phyloP scores from a whole-genome alignment of 2,329 filamentous ascomycete species.

The Emmonsia crescens region DNA sequence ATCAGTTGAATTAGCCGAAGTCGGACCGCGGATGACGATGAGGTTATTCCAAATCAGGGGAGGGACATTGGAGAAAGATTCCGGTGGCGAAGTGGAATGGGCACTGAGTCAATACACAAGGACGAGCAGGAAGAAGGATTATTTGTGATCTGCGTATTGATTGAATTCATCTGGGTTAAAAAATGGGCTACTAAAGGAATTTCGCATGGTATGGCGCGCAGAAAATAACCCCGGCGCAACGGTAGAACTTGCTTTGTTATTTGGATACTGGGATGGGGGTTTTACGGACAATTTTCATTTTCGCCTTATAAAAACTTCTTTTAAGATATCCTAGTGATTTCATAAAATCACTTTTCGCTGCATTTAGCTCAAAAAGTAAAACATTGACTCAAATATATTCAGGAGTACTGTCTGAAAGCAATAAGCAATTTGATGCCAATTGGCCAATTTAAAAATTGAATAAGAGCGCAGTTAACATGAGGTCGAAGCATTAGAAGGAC shows the following conservation, averaged over 20 bases:
- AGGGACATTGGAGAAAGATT: constrained; percentile 77
- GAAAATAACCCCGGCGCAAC: not conserved
- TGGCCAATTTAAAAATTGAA: not conserved
- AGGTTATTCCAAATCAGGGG: constrained; percentile 83
- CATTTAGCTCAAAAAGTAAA: not conserved
- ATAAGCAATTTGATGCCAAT: not conserved
- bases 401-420: no score
- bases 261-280: not conserved
- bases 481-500: not conserved
- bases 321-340: not conserved
- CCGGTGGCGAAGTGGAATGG: constrained; percentile 94
- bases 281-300: not conserved
- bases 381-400: no score
- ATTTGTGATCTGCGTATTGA: constrained; percentile 47
- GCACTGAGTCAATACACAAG: constrained; percentile 90
- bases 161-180: not conserved
- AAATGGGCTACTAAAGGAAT: not conserved
- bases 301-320: not conserved
- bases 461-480: not conserved
- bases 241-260: not conserved
- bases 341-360: not conserved
- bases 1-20: constrained; percentile 77
- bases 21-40: constrained; percentile 96
- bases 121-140: constrained; percentile 91
- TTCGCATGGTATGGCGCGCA: not conserved